Evolutionary conservation across 805 yeast species (phyloP).

Genomic region (Saccharomycopsis selenospora): DNA sequence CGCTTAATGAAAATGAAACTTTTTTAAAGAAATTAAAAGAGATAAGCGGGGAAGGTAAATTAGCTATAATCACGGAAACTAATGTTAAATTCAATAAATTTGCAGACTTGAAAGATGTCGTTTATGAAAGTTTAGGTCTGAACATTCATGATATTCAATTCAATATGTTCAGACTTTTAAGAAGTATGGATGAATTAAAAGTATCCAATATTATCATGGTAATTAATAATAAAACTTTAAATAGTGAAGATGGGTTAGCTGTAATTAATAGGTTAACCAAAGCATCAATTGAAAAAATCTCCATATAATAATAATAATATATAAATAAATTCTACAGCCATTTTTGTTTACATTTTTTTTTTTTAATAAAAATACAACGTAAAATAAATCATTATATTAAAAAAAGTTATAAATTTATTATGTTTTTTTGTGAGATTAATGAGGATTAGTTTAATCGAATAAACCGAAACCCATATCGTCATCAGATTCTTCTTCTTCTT

Average conservation of each 20-base stretch:
- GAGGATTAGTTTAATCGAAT: slow-evolving; percentile 69
- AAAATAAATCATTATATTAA: neutral
- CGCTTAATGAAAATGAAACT: neutral
- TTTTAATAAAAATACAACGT: neutral
- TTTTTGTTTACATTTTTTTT: neutral
- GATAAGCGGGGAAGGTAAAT: slow-evolving; percentile 1
- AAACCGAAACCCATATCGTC: slow-evolving; percentile 98
- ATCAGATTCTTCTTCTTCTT: slow-evolving; percentile 59
- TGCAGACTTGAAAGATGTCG: neutral
- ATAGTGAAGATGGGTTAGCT: slow-evolving; percentile 74
- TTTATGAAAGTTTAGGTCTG: slow-evolving; percentile 32
- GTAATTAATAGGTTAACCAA: slow-evolving; percentile 86
- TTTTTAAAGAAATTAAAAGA: neutral
- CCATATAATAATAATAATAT: no score
- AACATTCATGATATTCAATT: slow-evolving; percentile 59
- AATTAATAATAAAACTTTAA: slow-evolving; percentile 53
- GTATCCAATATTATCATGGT: slow-evolving; percentile 65
- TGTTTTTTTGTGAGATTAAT: no score
- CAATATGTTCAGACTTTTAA: slow-evolving; percentile 61
- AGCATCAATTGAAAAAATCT: slow-evolving; percentile 59
- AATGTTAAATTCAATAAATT: neutral
- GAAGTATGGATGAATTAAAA: slow-evolving; percentile 65
- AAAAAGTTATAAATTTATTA: no score
- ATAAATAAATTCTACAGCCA: no score
- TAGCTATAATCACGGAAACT: slow-evolving; percentile 11